Evolutionary conservation across 139 green algal genomes (phyloP).

Genomic region (Coccomyxa sp.): DNA sequence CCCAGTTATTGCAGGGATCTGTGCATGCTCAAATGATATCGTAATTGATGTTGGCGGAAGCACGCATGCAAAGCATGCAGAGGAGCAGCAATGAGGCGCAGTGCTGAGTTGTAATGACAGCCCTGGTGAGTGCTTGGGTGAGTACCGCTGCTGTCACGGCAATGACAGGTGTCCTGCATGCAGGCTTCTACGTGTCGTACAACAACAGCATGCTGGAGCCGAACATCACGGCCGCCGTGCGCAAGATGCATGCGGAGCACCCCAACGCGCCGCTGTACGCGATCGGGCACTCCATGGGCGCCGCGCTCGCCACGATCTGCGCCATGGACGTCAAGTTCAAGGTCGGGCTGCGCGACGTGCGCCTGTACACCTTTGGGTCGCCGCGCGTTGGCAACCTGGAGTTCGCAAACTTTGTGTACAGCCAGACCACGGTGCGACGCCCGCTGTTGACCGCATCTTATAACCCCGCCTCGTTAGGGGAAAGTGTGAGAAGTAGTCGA

Average conservation of each 20-base stretch:
- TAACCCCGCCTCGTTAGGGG: no score
- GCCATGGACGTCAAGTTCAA: constrained; percentile 43
- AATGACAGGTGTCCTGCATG: constrained; percentile 6
- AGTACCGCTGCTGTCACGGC: constrained; percentile 1
- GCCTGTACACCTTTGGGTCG: constrained; percentile 75
- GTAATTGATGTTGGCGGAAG: no score
- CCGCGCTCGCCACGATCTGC: constrained; percentile 53
- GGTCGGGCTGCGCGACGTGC: constrained; percentile 2
- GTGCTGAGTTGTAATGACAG: no score
- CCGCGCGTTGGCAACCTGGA: constrained; percentile 79
- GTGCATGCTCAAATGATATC: no score
- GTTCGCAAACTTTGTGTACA: constrained; percentile 57
- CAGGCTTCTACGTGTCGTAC: constrained; percentile 40
- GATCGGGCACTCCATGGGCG: constrained; percentile 54
- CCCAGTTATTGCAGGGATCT: no score
- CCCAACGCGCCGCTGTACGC: constrained; percentile 28
- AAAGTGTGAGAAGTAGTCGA: no score
- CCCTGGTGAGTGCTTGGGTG: not conserved
- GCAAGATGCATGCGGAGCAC: constrained; percentile 10
- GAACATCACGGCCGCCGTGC: constrained; percentile 35
- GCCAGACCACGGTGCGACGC: constrained; percentile 22
- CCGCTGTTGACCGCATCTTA: no score
- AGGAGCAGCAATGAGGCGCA: no score
- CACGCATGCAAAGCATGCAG: no score
- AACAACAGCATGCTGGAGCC: constrained; percentile 33